Conservation (phyloP, 106 monocot species). For the Apostasia shenzhenica region DNA sequence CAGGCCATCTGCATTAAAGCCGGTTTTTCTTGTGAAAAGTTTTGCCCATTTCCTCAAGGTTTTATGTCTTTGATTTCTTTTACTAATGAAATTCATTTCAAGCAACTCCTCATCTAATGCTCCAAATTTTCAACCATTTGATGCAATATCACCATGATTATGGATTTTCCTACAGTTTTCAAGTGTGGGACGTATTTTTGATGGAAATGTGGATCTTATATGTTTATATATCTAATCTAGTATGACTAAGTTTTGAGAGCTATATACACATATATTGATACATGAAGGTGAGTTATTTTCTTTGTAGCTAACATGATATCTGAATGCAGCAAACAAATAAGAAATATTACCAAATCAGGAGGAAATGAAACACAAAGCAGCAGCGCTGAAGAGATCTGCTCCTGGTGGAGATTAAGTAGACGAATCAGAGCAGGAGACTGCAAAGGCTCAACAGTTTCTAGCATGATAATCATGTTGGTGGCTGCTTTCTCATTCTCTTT, state of each 20-base stretch:
- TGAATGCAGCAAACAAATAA: constrained; percentile 20
- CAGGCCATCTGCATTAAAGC: no score
- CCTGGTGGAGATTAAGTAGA: constrained; percentile 17
- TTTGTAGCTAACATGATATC: neutral
- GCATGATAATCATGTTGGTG: neutral
- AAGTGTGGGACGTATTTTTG: no score
- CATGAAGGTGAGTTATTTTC: neutral
- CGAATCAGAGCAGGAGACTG: neutral
- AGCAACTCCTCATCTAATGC: no score
- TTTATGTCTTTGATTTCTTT: no score
- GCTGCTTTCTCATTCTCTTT: neutral
- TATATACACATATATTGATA: neutral
- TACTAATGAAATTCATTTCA: no score
- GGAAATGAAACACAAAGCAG: constrained; percentile 12
- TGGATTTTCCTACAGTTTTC: no score
- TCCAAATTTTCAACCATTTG: no score
- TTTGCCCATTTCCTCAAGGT: no score
- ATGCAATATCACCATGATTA: no score
- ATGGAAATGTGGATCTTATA: no score
- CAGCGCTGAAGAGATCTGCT: constrained; percentile 15
- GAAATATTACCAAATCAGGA: constrained; percentile 10
- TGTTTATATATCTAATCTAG: neutral
- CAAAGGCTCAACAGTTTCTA: constrained; percentile 3
- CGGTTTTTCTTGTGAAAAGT: no score
- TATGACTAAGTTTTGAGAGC: neutral